A percentile compares a stretch with the other conserved stretches of the same genome.
Conservation (phyloP, 106 monocot genomes). For the Cymbidium sinense region DNA sequence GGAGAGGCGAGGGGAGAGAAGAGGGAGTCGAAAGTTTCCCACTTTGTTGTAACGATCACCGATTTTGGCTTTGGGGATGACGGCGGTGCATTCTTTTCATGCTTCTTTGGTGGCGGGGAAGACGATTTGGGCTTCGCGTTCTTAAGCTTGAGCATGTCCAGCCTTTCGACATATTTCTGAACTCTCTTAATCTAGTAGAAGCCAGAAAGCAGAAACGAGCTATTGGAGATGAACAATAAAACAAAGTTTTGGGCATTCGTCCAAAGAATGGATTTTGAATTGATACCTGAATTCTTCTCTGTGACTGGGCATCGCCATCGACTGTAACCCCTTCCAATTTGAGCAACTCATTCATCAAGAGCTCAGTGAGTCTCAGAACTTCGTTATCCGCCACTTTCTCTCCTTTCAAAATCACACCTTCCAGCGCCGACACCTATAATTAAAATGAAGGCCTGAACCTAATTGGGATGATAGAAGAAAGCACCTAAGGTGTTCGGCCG, state of each 20-base stretch:
- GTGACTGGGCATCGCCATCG: slow-evolving; percentile 64
- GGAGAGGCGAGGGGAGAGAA: slow-evolving; percentile 18
- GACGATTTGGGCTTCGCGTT: slow-evolving; percentile 19
- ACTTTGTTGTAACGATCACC: slow-evolving; percentile 24
- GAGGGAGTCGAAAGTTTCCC: slow-evolving; percentile 71
- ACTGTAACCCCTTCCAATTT: slow-evolving; percentile 56
- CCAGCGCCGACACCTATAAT: slow-evolving; percentile 57
- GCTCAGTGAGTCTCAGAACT: slow-evolving; percentile 50
- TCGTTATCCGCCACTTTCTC: slow-evolving; percentile 60
- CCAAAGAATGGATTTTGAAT: not conserved
- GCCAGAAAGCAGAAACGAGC: not conserved
- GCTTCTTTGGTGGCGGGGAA: not conserved
- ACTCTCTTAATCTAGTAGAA: slow-evolving; percentile 55
- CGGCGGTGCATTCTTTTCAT: slow-evolving; percentile 9
- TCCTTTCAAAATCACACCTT: slow-evolving; percentile 49
- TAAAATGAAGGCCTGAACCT: not conserved
- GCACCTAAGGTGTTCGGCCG: not conserved
- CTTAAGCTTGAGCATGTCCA: slow-evolving; percentile 67
- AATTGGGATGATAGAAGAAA: not conserved
- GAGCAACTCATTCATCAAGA: slow-evolving; percentile 67
- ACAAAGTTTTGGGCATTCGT: not conserved
- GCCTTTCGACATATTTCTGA: slow-evolving; percentile 77
- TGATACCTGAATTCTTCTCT: slow-evolving; percentile 58
- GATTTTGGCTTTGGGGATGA: slow-evolving; percentile 8
- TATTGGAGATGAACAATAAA: not conserved